phyloP scores from a whole-genome alignment of 805 yeast species.

The Lipomyces orientalis region DNA sequence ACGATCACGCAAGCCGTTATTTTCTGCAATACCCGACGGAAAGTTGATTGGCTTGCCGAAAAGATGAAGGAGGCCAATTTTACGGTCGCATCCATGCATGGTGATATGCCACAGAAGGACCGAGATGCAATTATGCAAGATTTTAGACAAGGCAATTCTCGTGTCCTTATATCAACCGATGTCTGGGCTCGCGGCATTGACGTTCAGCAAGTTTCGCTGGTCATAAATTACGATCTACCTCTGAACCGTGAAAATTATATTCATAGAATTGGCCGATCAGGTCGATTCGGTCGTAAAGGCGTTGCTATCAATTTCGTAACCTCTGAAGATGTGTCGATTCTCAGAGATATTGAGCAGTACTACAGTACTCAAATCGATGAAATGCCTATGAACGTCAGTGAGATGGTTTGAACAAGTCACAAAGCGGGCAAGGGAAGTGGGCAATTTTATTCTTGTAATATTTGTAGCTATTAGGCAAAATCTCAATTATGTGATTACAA shows the following conservation, averaged over 20 bases:
- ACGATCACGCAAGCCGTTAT: constrained; percentile 97
- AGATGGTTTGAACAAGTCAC: constrained; percentile 50
- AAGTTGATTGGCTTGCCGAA: constrained; percentile 87
- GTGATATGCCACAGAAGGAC: constrained; percentile 92
- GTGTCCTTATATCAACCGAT: constrained; percentile 92
- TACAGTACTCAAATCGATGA: constrained; percentile 90
- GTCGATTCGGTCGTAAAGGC: constrained; percentile 99
- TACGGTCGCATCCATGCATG: constrained; percentile 94
- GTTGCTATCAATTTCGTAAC: constrained; percentile 95
- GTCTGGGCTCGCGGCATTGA: constrained; percentile 98
- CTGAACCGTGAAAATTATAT: constrained; percentile 89
- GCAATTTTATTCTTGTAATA: background rate
- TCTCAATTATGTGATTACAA: background rate
- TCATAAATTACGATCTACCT: constrained; percentile 92
- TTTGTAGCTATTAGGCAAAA: background rate
- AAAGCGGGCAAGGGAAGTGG: constrained; percentile 14
- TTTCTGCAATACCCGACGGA: constrained; percentile 93
- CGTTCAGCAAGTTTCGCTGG: constrained; percentile 95
- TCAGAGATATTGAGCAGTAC: constrained; percentile 87
- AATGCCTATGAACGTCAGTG: constrained; percentile 71
- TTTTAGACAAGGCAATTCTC: constrained; percentile 90
- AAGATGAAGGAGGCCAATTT: constrained; percentile 78
- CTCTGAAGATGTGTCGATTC: constrained; percentile 69
- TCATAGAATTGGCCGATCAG: constrained; percentile 98
- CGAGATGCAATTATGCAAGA: constrained; percentile 95